A percentile compares a stretch with the other conserved stretches of the same genome.
phyloP scores from a whole-genome alignment of 768 basidiomycete species.

The Podaxis sp. region DNA sequence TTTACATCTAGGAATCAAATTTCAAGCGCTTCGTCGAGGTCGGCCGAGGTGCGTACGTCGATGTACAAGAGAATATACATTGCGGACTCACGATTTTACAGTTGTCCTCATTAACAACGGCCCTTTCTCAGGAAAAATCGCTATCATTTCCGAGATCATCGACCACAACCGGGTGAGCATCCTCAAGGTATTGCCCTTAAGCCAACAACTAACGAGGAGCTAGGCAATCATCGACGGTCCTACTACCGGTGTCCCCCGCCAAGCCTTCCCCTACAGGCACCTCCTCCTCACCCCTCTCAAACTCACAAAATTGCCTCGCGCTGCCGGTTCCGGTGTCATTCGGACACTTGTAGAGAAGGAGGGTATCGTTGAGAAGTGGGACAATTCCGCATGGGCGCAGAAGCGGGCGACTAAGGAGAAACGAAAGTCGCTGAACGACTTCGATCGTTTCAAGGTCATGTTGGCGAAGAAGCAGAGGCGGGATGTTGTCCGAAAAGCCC shows the following conservation, averaged over 20 bases:
- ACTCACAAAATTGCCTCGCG: constrained; percentile 84
- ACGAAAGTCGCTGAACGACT: constrained; percentile 82
- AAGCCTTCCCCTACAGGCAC: constrained; percentile 89
- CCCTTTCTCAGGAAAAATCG: constrained; percentile 83
- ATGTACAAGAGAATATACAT: not conserved
- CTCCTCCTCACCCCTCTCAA: constrained; percentile 86
- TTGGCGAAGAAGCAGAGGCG: constrained; percentile 86
- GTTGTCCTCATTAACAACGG: constrained; percentile 95
- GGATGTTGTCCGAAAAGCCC: constrained; percentile 70
- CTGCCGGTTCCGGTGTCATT: constrained; percentile 76
- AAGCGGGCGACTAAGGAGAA: constrained; percentile 74
- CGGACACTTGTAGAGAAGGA: constrained; percentile 89
- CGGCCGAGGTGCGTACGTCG: constrained; percentile 72
- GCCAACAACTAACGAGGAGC: not conserved
- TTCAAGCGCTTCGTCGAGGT: constrained; percentile 99
- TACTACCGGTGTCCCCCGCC: constrained; percentile 87
- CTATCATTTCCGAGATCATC: constrained; percentile 95
- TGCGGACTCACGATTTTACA: constrained; percentile 24
- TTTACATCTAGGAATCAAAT: constrained; percentile 62
- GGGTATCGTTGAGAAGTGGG: constrained; percentile 84
- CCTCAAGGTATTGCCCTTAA: not conserved
- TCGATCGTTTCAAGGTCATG: constrained; percentile 88
- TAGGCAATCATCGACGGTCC: constrained; percentile 98
- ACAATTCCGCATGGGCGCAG: constrained; percentile 84
- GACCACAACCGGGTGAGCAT: constrained; percentile 95